Percentiles rank a stretch among this genome's conserved stretches.
Conservation (phyloP, 495 filamentous ascomycete genomes). For the Penicillium maclennaniae region DNA sequence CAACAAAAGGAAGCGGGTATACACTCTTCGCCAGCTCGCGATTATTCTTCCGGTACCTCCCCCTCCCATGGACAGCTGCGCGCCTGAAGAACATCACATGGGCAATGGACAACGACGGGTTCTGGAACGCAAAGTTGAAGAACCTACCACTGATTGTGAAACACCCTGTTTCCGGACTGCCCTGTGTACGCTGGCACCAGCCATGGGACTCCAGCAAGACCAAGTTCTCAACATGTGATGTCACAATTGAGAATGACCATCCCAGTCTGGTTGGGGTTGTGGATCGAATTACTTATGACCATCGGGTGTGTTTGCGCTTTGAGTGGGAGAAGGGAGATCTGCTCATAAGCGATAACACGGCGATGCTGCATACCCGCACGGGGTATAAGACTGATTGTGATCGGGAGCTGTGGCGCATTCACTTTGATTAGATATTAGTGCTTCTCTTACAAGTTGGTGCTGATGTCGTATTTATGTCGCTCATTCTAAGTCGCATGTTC, state of each 20-base stretch:
- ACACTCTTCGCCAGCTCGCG: slow-evolving; percentile 52
- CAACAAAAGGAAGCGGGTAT: slow-evolving; percentile 44
- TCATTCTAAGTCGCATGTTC: slow-evolving; percentile 1
- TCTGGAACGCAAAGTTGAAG: slow-evolving; percentile 37
- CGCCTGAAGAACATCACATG: slow-evolving; percentile 39
- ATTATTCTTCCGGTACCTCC: slow-evolving; percentile 48
- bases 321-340: slow-evolving; percentile 54
- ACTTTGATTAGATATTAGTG: slow-evolving; percentile 27
- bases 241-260: slow-evolving; percentile 44
- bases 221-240: slow-evolving; percentile 43
- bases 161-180: slow-evolving; percentile 39
- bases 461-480: neutral
- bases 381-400: slow-evolving; percentile 40
- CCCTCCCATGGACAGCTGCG: slow-evolving; percentile 33
- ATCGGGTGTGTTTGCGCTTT: slow-evolving; percentile 44
- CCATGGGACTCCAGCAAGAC: slow-evolving; percentile 50
- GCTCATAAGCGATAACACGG: slow-evolving; percentile 50
- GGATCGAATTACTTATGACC: slow-evolving; percentile 44
- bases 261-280: slow-evolving; percentile 24
- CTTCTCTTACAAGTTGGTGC: neutral
- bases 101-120: slow-evolving; percentile 36
- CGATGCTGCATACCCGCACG: slow-evolving; percentile 51
- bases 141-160: slow-evolving; percentile 46
- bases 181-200: slow-evolving; percentile 53
- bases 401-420: slow-evolving; percentile 51